Evolutionary conservation across 2,329 filamentous ascomycete genomes (phyloP).

Genomic region (Penicillium sumatraense): DNA sequence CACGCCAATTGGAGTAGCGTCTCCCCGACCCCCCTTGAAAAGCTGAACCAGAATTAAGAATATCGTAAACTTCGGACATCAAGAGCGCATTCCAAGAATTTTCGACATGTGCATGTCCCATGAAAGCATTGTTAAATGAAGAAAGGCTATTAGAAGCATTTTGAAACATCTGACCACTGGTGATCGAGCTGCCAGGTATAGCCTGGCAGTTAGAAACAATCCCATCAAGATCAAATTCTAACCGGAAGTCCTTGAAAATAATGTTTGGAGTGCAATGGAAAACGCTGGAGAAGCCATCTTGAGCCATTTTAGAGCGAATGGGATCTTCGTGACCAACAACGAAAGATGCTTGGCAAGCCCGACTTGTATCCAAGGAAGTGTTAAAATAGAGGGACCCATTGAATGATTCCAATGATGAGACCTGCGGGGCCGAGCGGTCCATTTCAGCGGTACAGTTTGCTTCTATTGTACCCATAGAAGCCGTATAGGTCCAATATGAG

Average conservation of each 20-base stretch:
- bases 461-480: not conserved
- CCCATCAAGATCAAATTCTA: slow-evolving; percentile 16
- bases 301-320: not conserved
- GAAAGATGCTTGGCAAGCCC: slow-evolving; percentile 12
- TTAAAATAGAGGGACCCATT: not conserved
- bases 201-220: slow-evolving; percentile 13
- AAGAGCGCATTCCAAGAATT: slow-evolving; percentile 17
- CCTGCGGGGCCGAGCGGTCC: not conserved
- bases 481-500: slow-evolving; percentile 3
- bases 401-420: not conserved
- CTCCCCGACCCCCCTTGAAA: too few relatives aligned
- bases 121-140: slow-evolving; percentile 15
- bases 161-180: slow-evolving; percentile 17
- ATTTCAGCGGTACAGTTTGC: slow-evolving; percentile 2
- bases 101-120: slow-evolving; percentile 1
- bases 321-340: slow-evolving; percentile 2
- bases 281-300: not conserved
- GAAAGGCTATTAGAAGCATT: slow-evolving; percentile 18
- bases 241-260: slow-evolving; percentile 15
- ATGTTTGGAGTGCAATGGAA: slow-evolving; percentile 19
- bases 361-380: not conserved
- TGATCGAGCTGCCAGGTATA: slow-evolving; percentile 10
- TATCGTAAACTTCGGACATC: slow-evolving; percentile 16
- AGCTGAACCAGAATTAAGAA: not conserved
- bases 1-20: not conserved